Evolutionary conservation across 257 asterid species (phyloP), one percentile per base, ranked within the genome.

Genomic region (Solanum habrochaites): DNA sequence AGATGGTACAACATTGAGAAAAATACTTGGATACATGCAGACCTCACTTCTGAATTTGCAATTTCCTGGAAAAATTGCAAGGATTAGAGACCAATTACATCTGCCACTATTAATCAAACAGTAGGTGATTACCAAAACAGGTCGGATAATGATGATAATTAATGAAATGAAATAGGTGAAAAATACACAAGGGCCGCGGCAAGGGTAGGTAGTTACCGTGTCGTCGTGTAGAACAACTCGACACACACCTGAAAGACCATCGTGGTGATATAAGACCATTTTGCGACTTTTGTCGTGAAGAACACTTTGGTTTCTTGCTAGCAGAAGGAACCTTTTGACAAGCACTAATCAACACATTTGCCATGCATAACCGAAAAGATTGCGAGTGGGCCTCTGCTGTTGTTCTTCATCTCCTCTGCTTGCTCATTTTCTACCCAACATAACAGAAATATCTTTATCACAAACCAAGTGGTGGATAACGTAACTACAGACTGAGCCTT

Each of bases 281-380:
- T n/a, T n/a, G n/a, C n/a, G n/a, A n/a, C n/a, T n/a, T n/a, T n/a
- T n/a, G n/a, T n/a, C n/a, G n/a, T n/a, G n/a, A n/a, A n/a, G n/a
- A n/a, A n/a, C n/a, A n/a, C n/a, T n/a, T n/a, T n/a, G n/a, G n/a
- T 89, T 93, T 93, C 93, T 89, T 95, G 88, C 93, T 92, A 42
- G 92, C 40, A 56, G 88, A 92, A 18, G 94, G 85, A 69, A 92
- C 91, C 94, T 95, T 96, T 92, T 96, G 98, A 87, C 98, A 96
- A 83, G 96, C 92, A 70, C 98, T 95, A 83, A 95, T 95, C 49
- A 95, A 97, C 85, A 96, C 97, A 88, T 96, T 95, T 72, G 99
- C 98, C 96, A 96, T 93, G 90, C 98, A 95, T 23, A 95, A 89
- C 74, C 94, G 97, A 88, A 93, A 93, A 32, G 96, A 88, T 89